phyloP scores from a whole-genome alignment of 169 alveolate species.

The Cryptosporidium felis region DNA sequence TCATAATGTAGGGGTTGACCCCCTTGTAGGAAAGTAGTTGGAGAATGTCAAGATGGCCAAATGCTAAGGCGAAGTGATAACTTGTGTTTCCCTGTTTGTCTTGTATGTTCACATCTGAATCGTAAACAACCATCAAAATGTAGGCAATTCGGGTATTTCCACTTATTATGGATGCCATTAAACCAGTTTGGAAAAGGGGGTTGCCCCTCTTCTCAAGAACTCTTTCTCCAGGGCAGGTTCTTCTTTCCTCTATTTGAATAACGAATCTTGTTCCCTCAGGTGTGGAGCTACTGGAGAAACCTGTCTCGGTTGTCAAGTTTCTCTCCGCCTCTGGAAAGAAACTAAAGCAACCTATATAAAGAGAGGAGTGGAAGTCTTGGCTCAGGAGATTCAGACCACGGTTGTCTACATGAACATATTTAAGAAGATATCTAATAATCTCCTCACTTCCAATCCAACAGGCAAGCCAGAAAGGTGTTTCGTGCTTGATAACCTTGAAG shows the following conservation, averaged over 20 bases:
- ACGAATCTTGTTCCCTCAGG: not conserved
- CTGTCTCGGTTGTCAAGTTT: not conserved
- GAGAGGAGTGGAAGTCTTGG: not conserved
- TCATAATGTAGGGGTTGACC: slow-evolving; percentile 36
- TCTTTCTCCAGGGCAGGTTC: slow-evolving; percentile 75
- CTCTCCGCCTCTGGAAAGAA: not conserved
- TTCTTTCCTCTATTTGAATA: slow-evolving; percentile 75
- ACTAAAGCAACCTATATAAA: slow-evolving; percentile 33
- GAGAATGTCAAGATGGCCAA: slow-evolving; percentile 39
- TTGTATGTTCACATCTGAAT: slow-evolving; percentile 80
- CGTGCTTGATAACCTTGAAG: slow-evolving; percentile 45
- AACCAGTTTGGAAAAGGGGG: slow-evolving; percentile 76
- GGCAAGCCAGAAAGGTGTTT: slow-evolving; percentile 81
- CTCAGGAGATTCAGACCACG: not conserved
- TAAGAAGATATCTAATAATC: slow-evolving; percentile 59
- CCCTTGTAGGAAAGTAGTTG: slow-evolving; percentile 55
- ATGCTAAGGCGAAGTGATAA: slow-evolving; percentile 77
- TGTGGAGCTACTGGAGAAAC: not conserved
- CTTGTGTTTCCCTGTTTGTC: slow-evolving; percentile 84
- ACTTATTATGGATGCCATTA: slow-evolving; percentile 86
- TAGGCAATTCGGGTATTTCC: slow-evolving; percentile 82
- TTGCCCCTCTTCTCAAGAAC: slow-evolving; percentile 74
- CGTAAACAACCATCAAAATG: slow-evolving; percentile 77
- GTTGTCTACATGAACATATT: slow-evolving; percentile 6
- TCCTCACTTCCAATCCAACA: slow-evolving; percentile 78